These are phyloP conservation scores for Kokia cookei DNA, from an alignment of 441 rosid genomes.

Conservation along the genomic window DNA sequence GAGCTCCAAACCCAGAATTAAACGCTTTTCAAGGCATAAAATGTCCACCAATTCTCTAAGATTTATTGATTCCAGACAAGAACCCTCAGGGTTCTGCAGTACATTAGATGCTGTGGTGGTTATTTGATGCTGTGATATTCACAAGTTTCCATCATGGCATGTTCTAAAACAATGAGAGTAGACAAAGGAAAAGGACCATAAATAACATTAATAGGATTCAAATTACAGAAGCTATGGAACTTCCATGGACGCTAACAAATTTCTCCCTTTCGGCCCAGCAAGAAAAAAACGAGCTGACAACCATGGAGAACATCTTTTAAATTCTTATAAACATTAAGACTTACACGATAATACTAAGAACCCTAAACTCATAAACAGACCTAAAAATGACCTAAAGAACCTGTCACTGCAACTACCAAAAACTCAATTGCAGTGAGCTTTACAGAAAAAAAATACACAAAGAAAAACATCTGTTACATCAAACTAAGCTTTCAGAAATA, in stretches of 20 bases:
- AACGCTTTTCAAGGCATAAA: background rate
- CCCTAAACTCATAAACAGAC: conserved; percentile 2
- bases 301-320: background rate
- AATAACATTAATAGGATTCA: background rate
- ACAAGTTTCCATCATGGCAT: too few species aligned
- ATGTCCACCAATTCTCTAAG: background rate
- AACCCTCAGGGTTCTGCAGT: background rate
- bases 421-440: conserved; percentile 42
- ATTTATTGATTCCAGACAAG: background rate
- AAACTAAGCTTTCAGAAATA: conserved; percentile 16
- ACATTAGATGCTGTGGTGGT: background rate
- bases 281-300: conserved; percentile 43
- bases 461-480: background rate
- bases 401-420: conserved; percentile 43
- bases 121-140: background rate
- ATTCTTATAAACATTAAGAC: background rate
- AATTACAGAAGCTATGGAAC: background rate
- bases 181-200: background rate
- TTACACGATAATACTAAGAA: background rate
- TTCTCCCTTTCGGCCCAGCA: conserved; percentile 22
- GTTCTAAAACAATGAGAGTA: too few species aligned
- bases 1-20: background rate
- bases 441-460: background rate
- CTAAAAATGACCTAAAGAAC: background rate
- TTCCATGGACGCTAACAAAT: background rate